Base-by-base conservation (phyloP, 495 filamentous ascomycete species). In the Aspergillus nidulans region DNA sequence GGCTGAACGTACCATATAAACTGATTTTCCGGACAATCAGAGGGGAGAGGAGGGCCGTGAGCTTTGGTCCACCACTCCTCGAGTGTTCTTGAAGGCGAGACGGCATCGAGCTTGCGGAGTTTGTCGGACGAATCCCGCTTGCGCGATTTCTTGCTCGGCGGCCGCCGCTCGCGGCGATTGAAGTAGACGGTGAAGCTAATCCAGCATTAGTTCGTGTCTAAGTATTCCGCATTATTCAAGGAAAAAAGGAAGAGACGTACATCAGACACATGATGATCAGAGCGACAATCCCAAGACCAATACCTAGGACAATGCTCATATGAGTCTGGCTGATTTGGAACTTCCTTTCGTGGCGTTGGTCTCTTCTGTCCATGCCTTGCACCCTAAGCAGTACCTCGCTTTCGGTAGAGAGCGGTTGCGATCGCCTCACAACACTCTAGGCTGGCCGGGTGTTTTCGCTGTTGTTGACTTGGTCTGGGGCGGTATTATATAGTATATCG, bases 21-120 rank as follows among this genome's bases (percentile, higher is more conserved):
- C 44, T 74, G 70, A n/a, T 63, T 64, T 38, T 72, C 73, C 3
- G 69, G 63, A 18, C 60, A 67, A 36, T 74, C 70, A 4, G 69
- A 66, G 15, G 69, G 67, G 9, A 69, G 59, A 19, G 72, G 60
- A 18, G 67, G 66, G 5, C 66, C 65, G 39, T 76, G 73, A 1
- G 69, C 67, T 25, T 58, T 65, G 12, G 66, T 55, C 69, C 71
- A 74, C 74, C 74, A 77, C 47, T 75, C 63, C 38, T 74, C 71
- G n/a, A 77, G 59, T 4, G 64, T 75, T 12, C 70, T 67, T 15
- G 64, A 66, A 5, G 72, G 73, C 26, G 71, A 69, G 1, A 75
- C 70, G 19, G 63, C 67, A 43, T 77, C 71, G 18, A 77, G 58
- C 46, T 62, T 71, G 43, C 66, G 67, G 59, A 77, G 56, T 18